A percentile compares a stretch with the other conserved stretches of the same genome.
phyloP scores from a whole-genome alignment of 2,329 filamentous ascomycete species.

The Pyricularia sp. region DNA sequence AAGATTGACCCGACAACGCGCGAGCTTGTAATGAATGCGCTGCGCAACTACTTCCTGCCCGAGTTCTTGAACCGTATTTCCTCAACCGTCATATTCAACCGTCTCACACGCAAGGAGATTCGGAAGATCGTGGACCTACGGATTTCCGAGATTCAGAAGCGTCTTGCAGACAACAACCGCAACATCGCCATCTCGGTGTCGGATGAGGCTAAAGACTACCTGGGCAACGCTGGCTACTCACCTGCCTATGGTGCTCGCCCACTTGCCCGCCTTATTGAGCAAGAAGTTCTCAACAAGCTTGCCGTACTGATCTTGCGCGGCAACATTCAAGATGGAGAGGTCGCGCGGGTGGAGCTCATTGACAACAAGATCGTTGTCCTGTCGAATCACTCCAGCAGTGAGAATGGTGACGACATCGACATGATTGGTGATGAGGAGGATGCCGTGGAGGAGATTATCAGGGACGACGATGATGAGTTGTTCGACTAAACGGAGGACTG shows the following conservation, averaged over 20 bases:
- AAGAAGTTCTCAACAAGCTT: conserved; percentile 87
- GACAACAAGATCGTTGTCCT: conserved; percentile 70
- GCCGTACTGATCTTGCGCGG: conserved; percentile 85
- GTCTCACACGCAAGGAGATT: conserved; percentile 79
- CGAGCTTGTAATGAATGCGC: conserved; percentile 79
- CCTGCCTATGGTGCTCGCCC: conserved; percentile 91
- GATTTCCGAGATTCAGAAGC: conserved; percentile 78
- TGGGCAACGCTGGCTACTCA: conserved; percentile 83
- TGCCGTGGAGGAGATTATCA: conserved; percentile 54
- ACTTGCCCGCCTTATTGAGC: conserved; percentile 80
- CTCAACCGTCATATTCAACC: conserved; percentile 96
- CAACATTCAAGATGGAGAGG: conserved; percentile 73
- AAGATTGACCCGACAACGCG: conserved; percentile 73
- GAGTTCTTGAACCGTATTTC: conserved; percentile 98
- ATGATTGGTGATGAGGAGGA: conserved; percentile 57
- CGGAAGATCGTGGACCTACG: conserved; percentile 91
- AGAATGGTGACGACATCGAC: conserved; percentile 50
- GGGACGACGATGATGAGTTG: conserved; percentile 41
- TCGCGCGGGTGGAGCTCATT: conserved; percentile 63
- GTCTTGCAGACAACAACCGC: conserved; percentile 70
- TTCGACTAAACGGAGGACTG: conserved; percentile 8
- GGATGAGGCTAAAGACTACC: conserved; percentile 80
- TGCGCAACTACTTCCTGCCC: conserved; percentile 92
- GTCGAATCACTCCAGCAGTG: conserved; percentile 62
- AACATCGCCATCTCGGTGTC: conserved; percentile 77